Base-by-base conservation (phyloP, 2,329 filamentous ascomycete species). In the Didymella sp. region DNA sequence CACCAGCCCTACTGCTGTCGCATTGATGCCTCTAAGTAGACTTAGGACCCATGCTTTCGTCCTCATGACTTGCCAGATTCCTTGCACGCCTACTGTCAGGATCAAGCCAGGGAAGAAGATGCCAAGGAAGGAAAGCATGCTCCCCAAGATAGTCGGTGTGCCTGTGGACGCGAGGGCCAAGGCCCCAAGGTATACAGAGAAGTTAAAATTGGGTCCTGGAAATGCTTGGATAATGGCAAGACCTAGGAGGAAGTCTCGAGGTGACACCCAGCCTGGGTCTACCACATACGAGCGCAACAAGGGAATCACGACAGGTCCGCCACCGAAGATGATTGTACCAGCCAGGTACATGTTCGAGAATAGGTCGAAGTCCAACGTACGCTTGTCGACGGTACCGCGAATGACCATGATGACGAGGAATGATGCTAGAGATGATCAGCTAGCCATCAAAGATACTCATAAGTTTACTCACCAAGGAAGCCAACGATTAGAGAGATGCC, bases 291-390 rank as follows among this genome's bases (percentile, higher is more conserved):
- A 65, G 46, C 77, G 75, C 0, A 80, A 69, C 0, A 80, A 70
- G 1, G 77, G 79, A 45, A 81, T 79, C 0, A 80, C 78, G 22
- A 80, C 78, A 2, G 78, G 79, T 0, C 78, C 78, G 33, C 78
- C 78, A 25, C 78, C 78, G 61, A 80, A 80, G 57, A 80, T 80
- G 57, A 80, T 79, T 1, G 89, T 91, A 0, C 89, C 89, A 0
- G 89, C 89, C 0, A 91, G 84, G 66, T 88, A 91, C 76, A 92
- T 84, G 71, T 90, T 91, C 5, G 87, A 80, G 64, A 92, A 91
- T 22, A 92, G 81, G 44, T 82, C 79, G 62, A 86, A 85, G 0
- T 82, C 73, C 0, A 86, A 74, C 0, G 84, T 79, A 0, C 74
- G 75, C 9, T 68, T 38, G 0, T 73, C 56, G 11, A 82, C 45